phyloP scores from a whole-genome alignment of 768 basidiomycete species.

The Kwoniella mangroviensis region DNA sequence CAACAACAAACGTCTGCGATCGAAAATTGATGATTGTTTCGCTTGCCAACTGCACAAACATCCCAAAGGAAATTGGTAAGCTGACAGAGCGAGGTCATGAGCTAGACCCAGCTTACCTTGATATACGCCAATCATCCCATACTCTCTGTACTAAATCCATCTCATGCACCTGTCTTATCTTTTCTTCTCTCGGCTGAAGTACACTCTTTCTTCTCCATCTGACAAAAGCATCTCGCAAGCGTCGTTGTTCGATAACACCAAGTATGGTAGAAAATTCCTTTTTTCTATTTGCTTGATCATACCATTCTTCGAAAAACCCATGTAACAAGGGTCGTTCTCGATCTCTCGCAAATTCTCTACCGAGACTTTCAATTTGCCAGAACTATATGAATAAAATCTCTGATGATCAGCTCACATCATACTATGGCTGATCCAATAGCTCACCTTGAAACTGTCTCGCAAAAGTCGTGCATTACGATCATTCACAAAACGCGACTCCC shows the following conservation, averaged over 20 bases:
- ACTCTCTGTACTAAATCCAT: constrained; percentile 9
- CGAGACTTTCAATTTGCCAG: constrained; percentile 24
- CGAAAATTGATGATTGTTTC: constrained; percentile 17
- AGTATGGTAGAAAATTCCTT: not conserved
- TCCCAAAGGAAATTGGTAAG: not conserved
- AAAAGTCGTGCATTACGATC: constrained; percentile 8
- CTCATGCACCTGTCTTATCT: not conserved
- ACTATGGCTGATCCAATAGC: not conserved
- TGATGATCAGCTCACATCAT: too few relatives aligned
- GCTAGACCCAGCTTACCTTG: constrained; percentile 3
- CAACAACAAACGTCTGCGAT: constrained; percentile 12
- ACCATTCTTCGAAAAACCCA: constrained; percentile 15
- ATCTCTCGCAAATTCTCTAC: constrained; percentile 8
- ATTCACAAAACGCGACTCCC: constrained; percentile 29
- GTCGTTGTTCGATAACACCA: not conserved
- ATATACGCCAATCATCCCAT: constrained; percentile 28
- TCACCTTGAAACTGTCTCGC: constrained; percentile 24
- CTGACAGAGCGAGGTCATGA: not conserved
- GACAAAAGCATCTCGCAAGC: not conserved
- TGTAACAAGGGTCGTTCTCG: not conserved
- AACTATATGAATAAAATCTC: not conserved
- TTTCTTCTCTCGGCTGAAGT: constrained; percentile 14
- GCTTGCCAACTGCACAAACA: constrained; percentile 10
- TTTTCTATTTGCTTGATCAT: not conserved
- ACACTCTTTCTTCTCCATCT: constrained; percentile 21